Conservation (phyloP, 345 rosid species). For the Murraya koenigii region DNA sequence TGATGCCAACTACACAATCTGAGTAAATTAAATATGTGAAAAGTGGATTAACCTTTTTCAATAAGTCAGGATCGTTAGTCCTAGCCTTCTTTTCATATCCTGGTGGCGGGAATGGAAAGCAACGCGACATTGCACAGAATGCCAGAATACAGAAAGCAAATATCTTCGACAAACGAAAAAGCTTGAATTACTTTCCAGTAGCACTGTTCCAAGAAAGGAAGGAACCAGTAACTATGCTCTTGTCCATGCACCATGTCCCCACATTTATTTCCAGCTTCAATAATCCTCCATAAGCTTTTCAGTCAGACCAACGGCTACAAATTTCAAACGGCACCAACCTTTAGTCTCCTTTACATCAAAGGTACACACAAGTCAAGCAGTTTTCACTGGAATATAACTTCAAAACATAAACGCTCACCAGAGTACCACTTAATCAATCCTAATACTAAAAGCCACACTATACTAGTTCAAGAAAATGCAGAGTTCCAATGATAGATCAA, state of each 20-base stretch:
- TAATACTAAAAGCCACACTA: slow-evolving; percentile 3
- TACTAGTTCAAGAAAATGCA: slow-evolving; percentile 19
- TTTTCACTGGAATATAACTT: slow-evolving; percentile 18
- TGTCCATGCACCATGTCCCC: slow-evolving; percentile 67
- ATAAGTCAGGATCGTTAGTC: slow-evolving; percentile 48
- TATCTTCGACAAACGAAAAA: slow-evolving; percentile 26
- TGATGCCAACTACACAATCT: background rate
- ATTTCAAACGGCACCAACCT: slow-evolving; percentile 16
- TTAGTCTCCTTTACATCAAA: slow-evolving; percentile 14
- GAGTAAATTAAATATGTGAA: slow-evolving; percentile 13
- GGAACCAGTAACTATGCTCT: slow-evolving; percentile 48
- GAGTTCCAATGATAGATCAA: slow-evolving; percentile 10
- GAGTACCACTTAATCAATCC: slow-evolving; percentile 16
- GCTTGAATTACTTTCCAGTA: slow-evolving; percentile 39
- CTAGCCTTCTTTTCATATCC: slow-evolving; percentile 89
- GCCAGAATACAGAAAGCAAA: slow-evolving; percentile 21
- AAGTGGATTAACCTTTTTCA: slow-evolving; percentile 60
- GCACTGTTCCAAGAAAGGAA: slow-evolving; percentile 50
- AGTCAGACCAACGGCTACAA: slow-evolving; percentile 16
- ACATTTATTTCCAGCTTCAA: slow-evolving; percentile 52
- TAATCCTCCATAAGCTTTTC: slow-evolving; percentile 27
- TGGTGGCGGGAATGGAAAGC: slow-evolving; percentile 98
- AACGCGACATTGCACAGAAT: slow-evolving; percentile 87
- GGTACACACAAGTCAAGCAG: slow-evolving; percentile 15
- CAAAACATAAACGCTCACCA: slow-evolving; percentile 8